Evolutionary conservation across 2,329 filamentous ascomycete species (phyloP).

Genomic region (Aureobasidium sp.): DNA sequence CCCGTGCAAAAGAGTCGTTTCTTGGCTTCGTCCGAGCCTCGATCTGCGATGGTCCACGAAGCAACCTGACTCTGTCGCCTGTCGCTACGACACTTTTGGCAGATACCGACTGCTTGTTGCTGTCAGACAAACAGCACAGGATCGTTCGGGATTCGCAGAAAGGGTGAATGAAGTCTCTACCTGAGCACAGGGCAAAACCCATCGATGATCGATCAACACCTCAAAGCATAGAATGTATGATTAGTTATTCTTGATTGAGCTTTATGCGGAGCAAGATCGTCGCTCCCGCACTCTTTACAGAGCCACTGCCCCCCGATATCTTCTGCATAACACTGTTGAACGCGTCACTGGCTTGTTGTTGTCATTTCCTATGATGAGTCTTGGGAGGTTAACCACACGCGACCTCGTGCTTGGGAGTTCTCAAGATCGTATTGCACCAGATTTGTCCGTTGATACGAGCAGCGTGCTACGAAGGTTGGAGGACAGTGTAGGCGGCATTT

Average conservation of each 20-base stretch:
- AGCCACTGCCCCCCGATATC: too few species aligned
- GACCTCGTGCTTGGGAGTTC: too few species aligned
- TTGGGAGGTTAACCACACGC: too few species aligned
- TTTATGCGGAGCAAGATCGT: slow-evolving; percentile 6
- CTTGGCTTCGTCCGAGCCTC: too few species aligned
- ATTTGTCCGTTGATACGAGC: neutral
- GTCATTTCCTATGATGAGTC: too few species aligned
- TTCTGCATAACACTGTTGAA: too few species aligned
- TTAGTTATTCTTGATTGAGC: neutral
- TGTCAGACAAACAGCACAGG: neutral
- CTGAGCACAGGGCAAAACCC: slow-evolving; percentile 11
- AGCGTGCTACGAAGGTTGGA: neutral
- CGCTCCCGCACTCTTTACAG: neutral
- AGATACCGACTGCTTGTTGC: neutral
- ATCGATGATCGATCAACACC: slow-evolving; percentile 5
- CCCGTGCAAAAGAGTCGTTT: too few species aligned
- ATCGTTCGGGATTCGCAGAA: neutral
- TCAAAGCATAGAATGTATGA: neutral
- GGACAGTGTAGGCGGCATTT: too few species aligned
- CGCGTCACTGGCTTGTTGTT: too few species aligned
- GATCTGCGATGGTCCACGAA: too few species aligned
- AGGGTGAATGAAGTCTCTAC: slow-evolving; percentile 1
- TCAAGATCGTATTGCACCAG: too few species aligned
- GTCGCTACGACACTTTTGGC: too few species aligned
- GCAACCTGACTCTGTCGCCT: slow-evolving; percentile 3